These are phyloP conservation scores for Candida vaughaniae DNA, from an alignment of 805 yeast genomes.

Conservation along the genomic window DNA sequence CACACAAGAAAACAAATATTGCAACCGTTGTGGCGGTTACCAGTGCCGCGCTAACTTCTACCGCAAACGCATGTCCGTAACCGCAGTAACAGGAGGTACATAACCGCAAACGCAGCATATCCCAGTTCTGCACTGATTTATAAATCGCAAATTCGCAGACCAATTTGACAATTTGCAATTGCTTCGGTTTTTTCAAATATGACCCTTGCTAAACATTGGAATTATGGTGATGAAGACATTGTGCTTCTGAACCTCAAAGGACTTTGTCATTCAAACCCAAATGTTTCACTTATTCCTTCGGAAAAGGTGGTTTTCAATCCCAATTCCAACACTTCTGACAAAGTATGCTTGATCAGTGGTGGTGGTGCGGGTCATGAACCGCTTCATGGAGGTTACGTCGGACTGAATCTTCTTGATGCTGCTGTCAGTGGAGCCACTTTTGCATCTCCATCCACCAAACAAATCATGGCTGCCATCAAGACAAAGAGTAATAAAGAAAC, in stretches of 20 bases:
- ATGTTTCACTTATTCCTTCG: conserved; percentile 49
- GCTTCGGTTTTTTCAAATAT: conserved; percentile 10
- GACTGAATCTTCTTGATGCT: conserved; percentile 75
- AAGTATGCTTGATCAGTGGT: conserved; percentile 78
- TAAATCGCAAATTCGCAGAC: too few relatives aligned
- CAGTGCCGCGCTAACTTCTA: too few relatives aligned
- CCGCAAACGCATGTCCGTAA: too few relatives aligned
- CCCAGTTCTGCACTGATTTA: too few relatives aligned
- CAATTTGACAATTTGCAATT: too few relatives aligned
- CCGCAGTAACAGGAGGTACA: too few relatives aligned
- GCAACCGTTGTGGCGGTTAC: too few relatives aligned
- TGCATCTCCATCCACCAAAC: conserved; percentile 94
- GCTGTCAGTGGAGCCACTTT: conserved; percentile 92
- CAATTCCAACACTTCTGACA: conserved; percentile 36
- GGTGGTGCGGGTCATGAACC: conserved; percentile 99
- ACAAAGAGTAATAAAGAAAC: conserved; percentile 49
- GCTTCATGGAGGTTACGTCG: conserved; percentile 87
- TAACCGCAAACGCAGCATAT: too few relatives aligned
- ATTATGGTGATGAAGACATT: conserved; percentile 44
- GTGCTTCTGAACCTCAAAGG: conserved; percentile 52
- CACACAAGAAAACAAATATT: too few relatives aligned
- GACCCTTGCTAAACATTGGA: conserved; percentile 49
- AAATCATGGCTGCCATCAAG: conserved; percentile 69
- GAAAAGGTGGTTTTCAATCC: conserved; percentile 57
- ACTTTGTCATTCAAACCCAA: conserved; percentile 54